Base-by-base conservation (phyloP, 1,284 basidiomycete genomes). In the Lignosus rhinocerotis region DNA sequence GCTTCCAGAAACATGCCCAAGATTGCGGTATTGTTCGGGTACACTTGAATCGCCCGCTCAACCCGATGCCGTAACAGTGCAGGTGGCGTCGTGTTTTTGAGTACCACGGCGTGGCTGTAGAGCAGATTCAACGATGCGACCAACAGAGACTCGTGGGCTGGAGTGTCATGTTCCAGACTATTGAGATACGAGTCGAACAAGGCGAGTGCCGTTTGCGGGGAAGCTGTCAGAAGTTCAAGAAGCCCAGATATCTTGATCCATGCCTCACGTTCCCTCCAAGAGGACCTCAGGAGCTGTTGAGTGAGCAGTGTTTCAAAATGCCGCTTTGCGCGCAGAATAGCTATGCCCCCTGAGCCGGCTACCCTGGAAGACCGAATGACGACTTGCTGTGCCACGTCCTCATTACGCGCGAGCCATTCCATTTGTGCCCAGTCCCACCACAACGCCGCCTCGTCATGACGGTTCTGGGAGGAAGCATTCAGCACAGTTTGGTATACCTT, bases 341-440 rank as follows among this genome's bases (percentile, higher is more conserved):
- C 76, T 56, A 87, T 73, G 0, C 82, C 80, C 6, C 81, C 78
- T 8, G 73, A 69, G 25, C 82, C 81, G 55, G 82, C 75, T 32
- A 84, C 75, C 4, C 78, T 80, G 11, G 78, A 80, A 16, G 84
- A 79, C n/a, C 75, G 79, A 47, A 87, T 68, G 36, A 86, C 75
- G 43, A 87, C 76, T 42, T 78, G 72, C 30, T 84, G 69, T 11
- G 86, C 80, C 38, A 78, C 76, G 41, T 83, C 80, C 17, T 74
- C 65, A 34, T 79, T 68, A 0, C 83, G 81, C 11, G 78, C 74
- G n/a, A 92, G 73, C 88, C 88, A 94, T 72, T 96, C 94, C 82
- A 95, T 83, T 69, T 94, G 90, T 0, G 90, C 91, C 93, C 93
- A 97, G 50, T 90, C 85, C 76, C 88, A 92, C 90, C 92, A 95